These are phyloP conservation scores for Pachyrhizus erosus DNA, from an alignment of 306 rosid genomes.

Conservation along the genomic window DNA sequence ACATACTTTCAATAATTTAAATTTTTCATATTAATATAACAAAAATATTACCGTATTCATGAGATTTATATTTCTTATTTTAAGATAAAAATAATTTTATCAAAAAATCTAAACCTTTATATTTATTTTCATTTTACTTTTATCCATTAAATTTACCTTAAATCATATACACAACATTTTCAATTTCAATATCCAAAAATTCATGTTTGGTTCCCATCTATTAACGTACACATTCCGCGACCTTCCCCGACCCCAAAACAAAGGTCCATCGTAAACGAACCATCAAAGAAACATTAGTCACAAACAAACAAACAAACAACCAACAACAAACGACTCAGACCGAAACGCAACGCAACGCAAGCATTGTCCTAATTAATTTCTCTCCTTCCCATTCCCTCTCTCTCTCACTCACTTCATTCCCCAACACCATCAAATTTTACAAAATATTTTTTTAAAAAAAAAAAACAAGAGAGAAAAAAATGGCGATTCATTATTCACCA, in stretches of 20 bases:
- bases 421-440: background rate
- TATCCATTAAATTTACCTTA: no score
- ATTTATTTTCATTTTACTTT: no score
- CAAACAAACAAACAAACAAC: background rate
- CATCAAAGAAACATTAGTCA: background rate
- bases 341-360: background rate
- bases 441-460: no score
- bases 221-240: background rate
- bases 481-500: conserved; percentile 60
- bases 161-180: no score
- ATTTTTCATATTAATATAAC: no score
- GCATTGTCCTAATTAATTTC: background rate
- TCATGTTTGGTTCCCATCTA: background rate
- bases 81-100: no score
- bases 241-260: background rate
- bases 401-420: background rate
- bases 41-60: no score
- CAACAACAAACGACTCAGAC: background rate
- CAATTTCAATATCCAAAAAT: no score
- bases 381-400: background rate
- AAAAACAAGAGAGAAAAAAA: background rate
- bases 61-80: no score
- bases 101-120: no score
- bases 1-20: no score
- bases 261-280: background rate